Evolutionary conservation across 2,329 filamentous ascomycete genomes (phyloP).

Genomic region (Phialophora tarda): DNA sequence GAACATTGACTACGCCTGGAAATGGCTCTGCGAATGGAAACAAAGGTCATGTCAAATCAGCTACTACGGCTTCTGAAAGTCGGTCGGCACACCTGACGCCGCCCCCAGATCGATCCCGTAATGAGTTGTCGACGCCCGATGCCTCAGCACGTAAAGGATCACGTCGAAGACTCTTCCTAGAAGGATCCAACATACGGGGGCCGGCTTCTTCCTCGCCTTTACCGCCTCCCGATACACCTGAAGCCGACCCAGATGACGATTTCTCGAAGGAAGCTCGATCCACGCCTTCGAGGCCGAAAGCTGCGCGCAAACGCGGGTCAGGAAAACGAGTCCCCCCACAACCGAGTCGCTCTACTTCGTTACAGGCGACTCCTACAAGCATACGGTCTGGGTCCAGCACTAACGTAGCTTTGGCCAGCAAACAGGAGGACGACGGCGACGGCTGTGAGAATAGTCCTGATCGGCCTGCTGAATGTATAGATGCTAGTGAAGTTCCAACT

Average conservation of each 20-base stretch:
- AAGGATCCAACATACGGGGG: neutral
- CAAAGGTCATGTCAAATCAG: neutral
- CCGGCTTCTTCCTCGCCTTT: neutral
- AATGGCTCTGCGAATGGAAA: neutral
- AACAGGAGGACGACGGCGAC: neutral
- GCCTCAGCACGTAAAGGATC: neutral
- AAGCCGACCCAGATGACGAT: neutral
- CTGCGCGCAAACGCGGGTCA: neutral
- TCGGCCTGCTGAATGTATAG: too few species aligned
- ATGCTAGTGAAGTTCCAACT: too few species aligned
- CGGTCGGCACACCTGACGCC: neutral
- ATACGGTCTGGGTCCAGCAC: neutral
- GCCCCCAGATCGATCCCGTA: neutral
- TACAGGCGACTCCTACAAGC: neutral
- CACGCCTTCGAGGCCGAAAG: neutral
- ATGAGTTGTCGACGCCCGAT: neutral
- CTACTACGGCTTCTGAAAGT: neutral
- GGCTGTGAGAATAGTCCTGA: too few species aligned
- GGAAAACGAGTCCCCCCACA: neutral
- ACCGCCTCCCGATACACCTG: neutral
- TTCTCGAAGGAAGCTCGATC: neutral
- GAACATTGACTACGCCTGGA: neutral
- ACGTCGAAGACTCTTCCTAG: neutral
- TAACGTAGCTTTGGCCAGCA: neutral
- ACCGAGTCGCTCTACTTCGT: neutral